phyloP scores from a whole-genome alignment of 2,329 filamentous ascomycete species.

The Colletotrichum melonis region DNA sequence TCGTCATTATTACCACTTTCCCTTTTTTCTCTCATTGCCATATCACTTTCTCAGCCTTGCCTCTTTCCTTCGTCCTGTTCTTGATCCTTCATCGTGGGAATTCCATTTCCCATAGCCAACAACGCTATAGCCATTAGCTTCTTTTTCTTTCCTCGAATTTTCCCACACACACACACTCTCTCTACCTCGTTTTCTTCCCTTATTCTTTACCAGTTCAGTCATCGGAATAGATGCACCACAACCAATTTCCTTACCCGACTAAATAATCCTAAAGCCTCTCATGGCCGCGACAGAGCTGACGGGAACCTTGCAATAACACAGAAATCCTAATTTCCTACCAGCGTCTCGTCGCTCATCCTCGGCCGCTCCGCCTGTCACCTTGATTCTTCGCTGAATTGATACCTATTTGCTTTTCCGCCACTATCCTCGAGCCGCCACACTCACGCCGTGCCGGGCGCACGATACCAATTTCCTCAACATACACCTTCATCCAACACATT shows the following conservation, averaged over 20 bases:
- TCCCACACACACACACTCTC: not conserved
- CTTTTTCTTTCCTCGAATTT: not conserved
- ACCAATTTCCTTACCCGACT: not conserved
- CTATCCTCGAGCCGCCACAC: conserved; percentile 5
- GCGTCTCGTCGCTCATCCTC: conserved; percentile 10
- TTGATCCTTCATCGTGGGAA: not conserved
- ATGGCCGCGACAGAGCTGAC: conserved; percentile 30
- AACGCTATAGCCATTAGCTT: not conserved
- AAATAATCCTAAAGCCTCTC: not conserved
- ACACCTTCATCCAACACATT: not conserved
- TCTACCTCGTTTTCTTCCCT: not conserved
- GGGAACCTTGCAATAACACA: conserved; percentile 15
- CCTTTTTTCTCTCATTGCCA: not conserved
- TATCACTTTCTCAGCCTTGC: no score
- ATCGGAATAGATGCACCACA: conserved; percentile 2
- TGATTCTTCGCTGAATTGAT: conserved; percentile 35
- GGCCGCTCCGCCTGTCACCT: not conserved
- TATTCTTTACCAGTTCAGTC: not conserved
- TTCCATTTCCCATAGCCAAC: not conserved
- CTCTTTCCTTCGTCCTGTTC: not conserved
- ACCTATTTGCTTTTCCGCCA: conserved; percentile 30
- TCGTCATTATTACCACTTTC: not conserved
- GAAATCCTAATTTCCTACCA: conserved; percentile 26
- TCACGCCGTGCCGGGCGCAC: conserved; percentile 25
- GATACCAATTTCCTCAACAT: not conserved